Base-by-base conservation (phyloP, 352 stramenopile genomes). In the Globisporangium heterothallicum region DNA sequence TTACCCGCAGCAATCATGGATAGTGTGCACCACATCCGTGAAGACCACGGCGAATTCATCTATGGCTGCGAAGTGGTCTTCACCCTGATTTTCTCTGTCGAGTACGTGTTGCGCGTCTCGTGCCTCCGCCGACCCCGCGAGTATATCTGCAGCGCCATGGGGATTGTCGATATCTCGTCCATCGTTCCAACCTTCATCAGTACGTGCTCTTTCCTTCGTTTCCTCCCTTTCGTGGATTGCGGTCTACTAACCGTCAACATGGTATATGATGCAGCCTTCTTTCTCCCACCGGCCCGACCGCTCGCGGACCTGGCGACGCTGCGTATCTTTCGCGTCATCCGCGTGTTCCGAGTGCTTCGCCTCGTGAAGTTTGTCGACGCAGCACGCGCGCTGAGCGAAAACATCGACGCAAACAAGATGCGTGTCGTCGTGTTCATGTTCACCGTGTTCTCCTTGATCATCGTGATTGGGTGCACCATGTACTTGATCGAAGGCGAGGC, bases 381-480 rank as follows among this genome's bases (percentile, higher is more conserved):
- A 19, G 73, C 73, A 10, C 63, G 64, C 14, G 74, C 80, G 14
- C 53, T 91, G 22, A 81, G 66, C 46, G 80, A 91, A 55, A 91
- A 92, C 59, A 89, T 89, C 41, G 59, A 87, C 53, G 70, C 77
- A 25, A 92, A 92, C 65, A 88, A 89, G 59, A 64, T 79, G 47
- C 71, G 78, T n/a, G 82, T 92, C 46, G 75, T 69, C 0, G 77
- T 92, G 14, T 92, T 89, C 58, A 78, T 89, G 35, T 76, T 86
- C 53, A 77, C 71, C 24, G 61, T 84, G 6, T 88, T 87, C 40
- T 82, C 74, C 10, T 76, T 92, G 63, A 88, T 89, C 58, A 60
- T 88, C 29, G 78, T 92, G 41, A 88, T 92, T 49, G 80, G 80
- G 21, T 92, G 80, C 45, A 68, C 78, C 38, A 92, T 92, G 78